Base-by-base conservation (phyloP, 768 basidiomycete species). In the Kwoniella botswanensis region DNA sequence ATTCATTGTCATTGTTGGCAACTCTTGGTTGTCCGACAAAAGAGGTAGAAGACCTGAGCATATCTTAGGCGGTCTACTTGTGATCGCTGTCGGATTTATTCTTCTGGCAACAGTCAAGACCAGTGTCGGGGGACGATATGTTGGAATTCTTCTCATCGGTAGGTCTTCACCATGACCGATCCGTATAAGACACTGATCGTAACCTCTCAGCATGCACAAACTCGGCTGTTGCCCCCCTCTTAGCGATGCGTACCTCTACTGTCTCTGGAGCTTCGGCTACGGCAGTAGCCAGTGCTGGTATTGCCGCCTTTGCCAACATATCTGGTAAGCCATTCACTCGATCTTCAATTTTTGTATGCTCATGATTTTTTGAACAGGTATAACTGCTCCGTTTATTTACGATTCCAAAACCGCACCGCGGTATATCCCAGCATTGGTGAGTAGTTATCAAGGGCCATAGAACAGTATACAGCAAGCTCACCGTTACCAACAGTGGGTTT, bases 331-430 rank as follows among this genome's bases (percentile, higher is more conserved):
- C 9, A 18, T 26, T 29, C 12, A 29, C 12, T 13, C 29, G 4
- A 59, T 35, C n/a, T 2, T 29, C 24, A 26, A 11, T 11, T 13
- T 10, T 42, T 26, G 17, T 13, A 29, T 13, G 4, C 29, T 24
- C 15, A 26, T 5, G 26, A 29, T 17, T 12, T 13, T 3, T 13
- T 26, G 24, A 41, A 35, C 35, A 59, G 29, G 57, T 22, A 59
- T 59, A 7, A 59, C 57, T n/a, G 57, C 57, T 35, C 57, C 57
- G 22, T 59, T 59, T 18, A 41, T 59, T 15, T 59, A 59, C 35
- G 15, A 42, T 41, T 59, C 57, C 57, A 41, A 41, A n/a, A 59
- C 57, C 15, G 57, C 57, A 6, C 57, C 57, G 12, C 57, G n/a
- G 15, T 59, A 59, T n/a, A 59, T 59, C 24, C 29, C 57, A 59